Evolutionary conservation across 2,329 filamentous ascomycete species (phyloP).

Genomic region (Amylocarpus encephaloides): DNA sequence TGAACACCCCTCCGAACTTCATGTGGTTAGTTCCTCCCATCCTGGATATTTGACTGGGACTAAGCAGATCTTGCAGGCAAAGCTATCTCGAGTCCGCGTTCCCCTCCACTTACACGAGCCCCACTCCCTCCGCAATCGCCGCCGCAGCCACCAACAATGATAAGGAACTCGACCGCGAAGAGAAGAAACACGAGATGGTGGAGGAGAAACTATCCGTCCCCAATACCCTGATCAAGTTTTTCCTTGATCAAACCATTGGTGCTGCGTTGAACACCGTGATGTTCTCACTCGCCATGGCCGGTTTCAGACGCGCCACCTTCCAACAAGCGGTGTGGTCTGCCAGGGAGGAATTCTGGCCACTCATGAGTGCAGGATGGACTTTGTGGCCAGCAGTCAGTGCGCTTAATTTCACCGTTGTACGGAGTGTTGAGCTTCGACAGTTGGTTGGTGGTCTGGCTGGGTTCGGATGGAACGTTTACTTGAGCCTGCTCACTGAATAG

Average conservation of each 20-base stretch:
- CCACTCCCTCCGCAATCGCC: constrained; percentile 36
- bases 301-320: constrained; percentile 36
- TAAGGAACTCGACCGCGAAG: constrained; percentile 36
- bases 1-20: constrained; percentile 78
- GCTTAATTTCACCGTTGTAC: constrained; percentile 61
- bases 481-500: constrained; percentile 54
- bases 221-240: constrained; percentile 62
- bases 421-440: constrained; percentile 65
- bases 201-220: constrained; percentile 49
- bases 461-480: constrained; percentile 67
- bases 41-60: background rate
- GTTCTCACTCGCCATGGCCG: constrained; percentile 51
- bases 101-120: constrained; percentile 51
- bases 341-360: constrained; percentile 52
- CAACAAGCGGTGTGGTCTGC: constrained; percentile 38
- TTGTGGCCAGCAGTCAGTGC: constrained; percentile 67
- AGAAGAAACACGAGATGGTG: constrained; percentile 38
- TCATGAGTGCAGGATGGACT: constrained; percentile 64
- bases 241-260: constrained; percentile 63
- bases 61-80: constrained; percentile 48
- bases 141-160: constrained; percentile 38
- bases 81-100: constrained; percentile 67
- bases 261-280: constrained; percentile 58
- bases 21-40: constrained; percentile 53
- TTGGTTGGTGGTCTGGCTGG: constrained; percentile 67